A percentile compares a stretch with the other conserved stretches of the same genome.
Evolutionary conservation across 495 filamentous ascomycete species (phyloP).

Genomic region (Astrothelium subdiscretum): DNA sequence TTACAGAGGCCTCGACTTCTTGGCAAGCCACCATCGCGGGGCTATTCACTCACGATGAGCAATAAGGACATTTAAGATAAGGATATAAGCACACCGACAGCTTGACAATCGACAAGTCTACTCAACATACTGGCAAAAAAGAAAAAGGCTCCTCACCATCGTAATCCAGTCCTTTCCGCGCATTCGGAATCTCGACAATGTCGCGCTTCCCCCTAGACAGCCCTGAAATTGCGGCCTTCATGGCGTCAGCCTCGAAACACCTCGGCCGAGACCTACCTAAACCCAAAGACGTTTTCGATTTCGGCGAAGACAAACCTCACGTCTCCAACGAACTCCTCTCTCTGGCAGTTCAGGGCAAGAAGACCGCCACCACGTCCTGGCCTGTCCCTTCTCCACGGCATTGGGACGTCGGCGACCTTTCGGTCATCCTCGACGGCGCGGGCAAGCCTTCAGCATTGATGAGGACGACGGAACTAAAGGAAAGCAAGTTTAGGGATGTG

Average conservation of each 20-base stretch:
- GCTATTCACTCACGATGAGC: neutral
- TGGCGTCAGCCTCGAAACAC: constrained; percentile 16
- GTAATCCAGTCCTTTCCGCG: neutral
- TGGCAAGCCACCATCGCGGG: neutral
- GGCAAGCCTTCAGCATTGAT: constrained; percentile 22
- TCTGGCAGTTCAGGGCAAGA: constrained; percentile 20
- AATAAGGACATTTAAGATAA: neutral
- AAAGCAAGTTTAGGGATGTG: constrained; percentile 25
- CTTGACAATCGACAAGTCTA: neutral
- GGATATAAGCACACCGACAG: neutral
- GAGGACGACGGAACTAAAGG: constrained; percentile 18
- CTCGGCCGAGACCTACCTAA: constrained; percentile 14
- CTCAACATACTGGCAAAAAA: neutral
- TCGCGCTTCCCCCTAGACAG: constrained; percentile 26
- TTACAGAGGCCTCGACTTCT: too few relatives aligned
- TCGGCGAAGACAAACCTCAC: constrained; percentile 11
- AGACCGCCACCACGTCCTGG: constrained; percentile 28
- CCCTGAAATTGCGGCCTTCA: constrained; percentile 21
- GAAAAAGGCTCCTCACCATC: neutral
- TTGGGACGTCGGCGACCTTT: constrained; percentile 25
- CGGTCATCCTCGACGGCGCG: constrained; percentile 24
- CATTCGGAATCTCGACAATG: neutral
- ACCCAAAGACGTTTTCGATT: constrained; percentile 27
- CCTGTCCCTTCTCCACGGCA: constrained; percentile 22
- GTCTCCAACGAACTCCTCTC: constrained; percentile 14